These are phyloP conservation scores for Euryodendron excelsum DNA, from an alignment of 148 eudicot species.

Conservation along the genomic window DNA sequence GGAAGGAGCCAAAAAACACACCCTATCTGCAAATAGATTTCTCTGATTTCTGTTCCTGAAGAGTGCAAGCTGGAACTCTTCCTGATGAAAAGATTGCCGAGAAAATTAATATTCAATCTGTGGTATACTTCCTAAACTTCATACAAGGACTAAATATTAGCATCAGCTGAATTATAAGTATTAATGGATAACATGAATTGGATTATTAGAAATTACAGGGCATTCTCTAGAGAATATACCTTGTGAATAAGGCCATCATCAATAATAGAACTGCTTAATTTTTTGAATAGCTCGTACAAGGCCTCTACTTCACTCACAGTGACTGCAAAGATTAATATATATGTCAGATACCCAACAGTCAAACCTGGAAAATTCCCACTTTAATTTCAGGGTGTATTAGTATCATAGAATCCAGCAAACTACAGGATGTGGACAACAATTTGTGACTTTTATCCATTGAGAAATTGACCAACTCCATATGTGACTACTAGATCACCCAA, in stretches of 20 bases:
- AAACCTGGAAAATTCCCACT: neutral
- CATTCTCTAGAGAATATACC: constrained; percentile 38
- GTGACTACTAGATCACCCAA: too few species aligned
- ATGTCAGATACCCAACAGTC: too few species aligned
- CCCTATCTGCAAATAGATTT: constrained; percentile 93
- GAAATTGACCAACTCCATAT: too few species aligned
- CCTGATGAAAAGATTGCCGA: constrained; percentile 39
- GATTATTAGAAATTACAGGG: neutral
- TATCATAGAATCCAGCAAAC: neutral
- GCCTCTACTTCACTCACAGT: constrained; percentile 92
- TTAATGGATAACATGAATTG: too few species aligned
- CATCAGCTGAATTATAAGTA: neutral
- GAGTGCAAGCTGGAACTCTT: constrained; percentile 89
- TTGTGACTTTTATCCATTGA: neutral
- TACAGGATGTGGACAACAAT: neutral
- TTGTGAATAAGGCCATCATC: constrained; percentile 91
- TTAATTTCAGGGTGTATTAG: too few species aligned
- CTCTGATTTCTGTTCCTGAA: constrained; percentile 71
- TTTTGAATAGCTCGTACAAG: constrained; percentile 66
- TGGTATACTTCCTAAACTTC: neutral
- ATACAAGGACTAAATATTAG: neutral
- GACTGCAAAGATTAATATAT: constrained; percentile 49
- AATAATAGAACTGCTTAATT: constrained; percentile 79
- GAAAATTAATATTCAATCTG: neutral
- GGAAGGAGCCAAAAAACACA: constrained; percentile 26